A percentile compares a stretch with the other conserved stretches of the same genome.
These are phyloP conservation scores for Neoboletus brunneissimus DNA, from an alignment of 768 basidiomycete genomes.

Conservation along the genomic window DNA sequence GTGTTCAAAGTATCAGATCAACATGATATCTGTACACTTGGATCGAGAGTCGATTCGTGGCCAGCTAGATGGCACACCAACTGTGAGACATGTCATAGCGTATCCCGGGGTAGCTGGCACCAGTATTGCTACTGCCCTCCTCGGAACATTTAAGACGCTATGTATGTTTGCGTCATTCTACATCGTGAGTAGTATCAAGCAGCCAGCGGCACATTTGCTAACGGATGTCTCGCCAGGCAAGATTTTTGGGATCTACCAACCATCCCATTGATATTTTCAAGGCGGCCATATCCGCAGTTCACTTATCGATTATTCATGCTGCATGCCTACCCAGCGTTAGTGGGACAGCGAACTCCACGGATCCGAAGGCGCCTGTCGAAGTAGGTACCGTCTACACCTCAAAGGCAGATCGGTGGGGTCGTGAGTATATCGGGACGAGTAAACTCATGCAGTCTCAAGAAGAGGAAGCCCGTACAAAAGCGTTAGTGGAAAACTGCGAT, in stretches of 20 bases:
- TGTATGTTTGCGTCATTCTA: conserved; percentile 60
- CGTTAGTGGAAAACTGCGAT: conserved; percentile 57
- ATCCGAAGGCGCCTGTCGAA: conserved; percentile 15
- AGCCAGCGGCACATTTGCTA: not conserved
- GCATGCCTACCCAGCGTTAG: conserved; percentile 41
- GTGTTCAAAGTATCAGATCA: conserved; percentile 72
- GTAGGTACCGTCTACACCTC: conserved; percentile 48
- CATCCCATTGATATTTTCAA: conserved; percentile 62
- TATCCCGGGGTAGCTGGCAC: conserved; percentile 73
- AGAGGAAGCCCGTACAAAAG: conserved; percentile 44
- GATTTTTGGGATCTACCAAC: conserved; percentile 62
- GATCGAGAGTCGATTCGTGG: conserved; percentile 42
- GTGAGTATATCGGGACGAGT: conserved; percentile 46
- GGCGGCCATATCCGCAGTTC: conserved; percentile 63
- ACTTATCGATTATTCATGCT: conserved; percentile 62
- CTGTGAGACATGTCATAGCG: conserved; percentile 51
- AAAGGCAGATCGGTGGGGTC: conserved; percentile 55
- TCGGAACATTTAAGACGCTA: conserved; percentile 43
- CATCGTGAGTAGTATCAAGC: conserved; percentile 45
- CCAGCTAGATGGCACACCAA: conserved; percentile 12
- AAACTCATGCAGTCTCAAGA: conserved; percentile 52
- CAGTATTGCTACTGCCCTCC: conserved; percentile 50
- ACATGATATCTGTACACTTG: conserved; percentile 58
- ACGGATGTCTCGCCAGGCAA: conserved; percentile 46
- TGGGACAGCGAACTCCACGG: not conserved